Conservation (phyloP, 495 filamentous ascomycete species). For the Penicillium diatomitis region DNA sequence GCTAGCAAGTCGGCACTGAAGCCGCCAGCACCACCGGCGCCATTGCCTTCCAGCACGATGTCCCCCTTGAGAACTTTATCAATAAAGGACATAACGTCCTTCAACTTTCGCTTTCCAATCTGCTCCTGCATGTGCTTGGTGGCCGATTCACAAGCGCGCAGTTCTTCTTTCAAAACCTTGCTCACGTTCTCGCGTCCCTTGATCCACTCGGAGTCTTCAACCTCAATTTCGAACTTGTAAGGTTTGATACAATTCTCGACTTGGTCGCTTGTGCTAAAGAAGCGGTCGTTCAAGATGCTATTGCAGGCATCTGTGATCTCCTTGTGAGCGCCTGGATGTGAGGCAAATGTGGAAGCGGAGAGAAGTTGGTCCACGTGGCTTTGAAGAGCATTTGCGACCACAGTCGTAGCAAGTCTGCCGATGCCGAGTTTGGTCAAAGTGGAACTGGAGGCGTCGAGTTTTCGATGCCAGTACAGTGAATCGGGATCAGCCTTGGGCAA, state of each 20-base stretch:
- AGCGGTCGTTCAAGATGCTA: conserved; percentile 83
- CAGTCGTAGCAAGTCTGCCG: conserved; percentile 81
- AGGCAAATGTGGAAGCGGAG: conserved; percentile 67
- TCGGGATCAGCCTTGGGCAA: conserved; percentile 77
- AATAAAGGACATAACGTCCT: conserved; percentile 84
- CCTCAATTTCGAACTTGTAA: conserved; percentile 94
- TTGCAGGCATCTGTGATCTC: conserved; percentile 84
- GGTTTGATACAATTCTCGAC: conserved; percentile 99
- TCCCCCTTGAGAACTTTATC: conserved; percentile 81
- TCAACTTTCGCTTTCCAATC: conserved; percentile 72
- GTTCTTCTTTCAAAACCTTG: conserved; percentile 70
- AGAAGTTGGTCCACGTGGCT: conserved; percentile 74
- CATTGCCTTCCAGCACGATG: conserved; percentile 72
- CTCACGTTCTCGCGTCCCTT: conserved; percentile 72
- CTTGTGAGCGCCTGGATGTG: conserved; percentile 83
- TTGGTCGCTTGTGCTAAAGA: conserved; percentile 93
- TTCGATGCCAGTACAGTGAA: conserved; percentile 83
- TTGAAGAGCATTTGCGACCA: conserved; percentile 82
- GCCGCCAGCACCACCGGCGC: conserved; percentile 76
- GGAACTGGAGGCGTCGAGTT: conserved; percentile 86
- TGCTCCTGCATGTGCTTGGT: conserved; percentile 61
- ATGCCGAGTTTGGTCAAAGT: conserved; percentile 89
- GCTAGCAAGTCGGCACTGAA: conserved; percentile 75
- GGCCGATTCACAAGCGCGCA: conserved; percentile 72
- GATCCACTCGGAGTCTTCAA: conserved; percentile 81